phyloP scores from a whole-genome alignment of 306 rosid species.

The Lathyrus sativus region DNA sequence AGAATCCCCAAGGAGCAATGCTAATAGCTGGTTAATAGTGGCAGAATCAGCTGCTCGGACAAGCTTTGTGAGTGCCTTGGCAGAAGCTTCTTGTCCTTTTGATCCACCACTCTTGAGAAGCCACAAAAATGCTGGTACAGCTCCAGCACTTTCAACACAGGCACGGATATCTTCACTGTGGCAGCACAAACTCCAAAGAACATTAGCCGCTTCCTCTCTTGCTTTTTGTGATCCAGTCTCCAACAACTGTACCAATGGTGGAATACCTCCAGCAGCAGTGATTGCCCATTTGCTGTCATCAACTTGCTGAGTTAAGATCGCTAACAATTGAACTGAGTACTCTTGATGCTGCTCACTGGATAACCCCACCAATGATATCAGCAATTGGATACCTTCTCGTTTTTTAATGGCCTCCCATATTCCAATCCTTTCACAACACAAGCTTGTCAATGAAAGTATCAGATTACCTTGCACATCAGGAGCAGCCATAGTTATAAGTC shows the following conservation, averaged over 20 bases:
- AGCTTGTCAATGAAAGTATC: conserved; percentile 72
- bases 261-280: conserved; percentile 99
- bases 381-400: conserved; percentile 94
- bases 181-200: conserved; percentile 89
- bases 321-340: conserved; percentile 84
- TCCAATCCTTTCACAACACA: conserved; percentile 75
- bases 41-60: conserved; percentile 85
- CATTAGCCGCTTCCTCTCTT: conserved; percentile 92
- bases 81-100: conserved; percentile 90
- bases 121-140: conserved; percentile 78
- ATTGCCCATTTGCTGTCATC: conserved; percentile 99
- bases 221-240: conserved; percentile 94
- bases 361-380: conserved; percentile 80
- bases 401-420: conserved; percentile 89
- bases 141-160: conserved; percentile 54
- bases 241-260: conserved; percentile 88
- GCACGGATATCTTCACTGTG: conserved; percentile 98
- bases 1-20: conserved; percentile 82
- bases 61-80: conserved; percentile 86
- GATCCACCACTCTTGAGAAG: conserved; percentile 84
- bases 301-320: conserved; percentile 78
- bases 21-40: conserved; percentile 84
- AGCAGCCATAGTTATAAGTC: conserved; percentile 85
- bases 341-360: conserved; percentile 98
- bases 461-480: conserved; percentile 78